Conservation (phyloP, 495 filamentous ascomycete genomes). For the Annulohypoxylon maeteangense region DNA sequence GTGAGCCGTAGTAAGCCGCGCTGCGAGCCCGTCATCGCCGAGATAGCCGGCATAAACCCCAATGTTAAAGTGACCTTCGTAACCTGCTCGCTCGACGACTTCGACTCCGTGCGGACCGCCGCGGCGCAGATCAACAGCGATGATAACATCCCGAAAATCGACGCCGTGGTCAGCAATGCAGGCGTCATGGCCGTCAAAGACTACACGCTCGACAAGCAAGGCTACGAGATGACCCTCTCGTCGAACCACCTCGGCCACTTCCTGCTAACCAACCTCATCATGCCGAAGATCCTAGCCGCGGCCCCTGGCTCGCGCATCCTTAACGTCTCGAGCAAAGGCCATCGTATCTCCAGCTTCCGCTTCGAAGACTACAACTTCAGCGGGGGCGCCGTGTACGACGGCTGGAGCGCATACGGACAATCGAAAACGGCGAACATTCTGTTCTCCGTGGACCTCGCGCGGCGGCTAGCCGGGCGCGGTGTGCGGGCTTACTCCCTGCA, state of each 20-base stretch:
- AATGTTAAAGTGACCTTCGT: constrained; percentile 56
- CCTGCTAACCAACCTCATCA: constrained; percentile 65
- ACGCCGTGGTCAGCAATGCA: constrained; percentile 77
- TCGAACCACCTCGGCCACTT: constrained; percentile 70
- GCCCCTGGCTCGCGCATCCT: constrained; percentile 50
- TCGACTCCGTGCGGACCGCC: constrained; percentile 61
- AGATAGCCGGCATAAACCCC: constrained; percentile 51
- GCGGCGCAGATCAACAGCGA: constrained; percentile 56
- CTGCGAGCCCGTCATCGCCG: constrained; percentile 52
- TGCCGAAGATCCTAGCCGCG: constrained; percentile 55
- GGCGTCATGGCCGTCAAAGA: constrained; percentile 68
- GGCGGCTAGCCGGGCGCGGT: constrained; percentile 48
- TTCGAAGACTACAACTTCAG: constrained; percentile 64
- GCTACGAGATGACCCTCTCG: constrained; percentile 67
- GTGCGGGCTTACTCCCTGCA: constrained; percentile 53
- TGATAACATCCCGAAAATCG: constrained; percentile 62
- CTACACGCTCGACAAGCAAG: constrained; percentile 51
- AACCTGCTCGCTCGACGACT: constrained; percentile 58
- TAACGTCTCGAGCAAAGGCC: constrained; percentile 54
- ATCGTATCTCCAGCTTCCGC: constrained; percentile 54
- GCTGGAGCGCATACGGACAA: constrained; percentile 63
- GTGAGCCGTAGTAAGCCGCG: constrained; percentile 53
- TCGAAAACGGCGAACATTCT: constrained; percentile 72
- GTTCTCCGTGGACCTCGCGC: constrained; percentile 60
- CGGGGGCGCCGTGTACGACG: constrained; percentile 51